These are phyloP conservation scores for Candida railenensis DNA, from an alignment of 805 yeast genomes.

Conservation along the genomic window DNA sequence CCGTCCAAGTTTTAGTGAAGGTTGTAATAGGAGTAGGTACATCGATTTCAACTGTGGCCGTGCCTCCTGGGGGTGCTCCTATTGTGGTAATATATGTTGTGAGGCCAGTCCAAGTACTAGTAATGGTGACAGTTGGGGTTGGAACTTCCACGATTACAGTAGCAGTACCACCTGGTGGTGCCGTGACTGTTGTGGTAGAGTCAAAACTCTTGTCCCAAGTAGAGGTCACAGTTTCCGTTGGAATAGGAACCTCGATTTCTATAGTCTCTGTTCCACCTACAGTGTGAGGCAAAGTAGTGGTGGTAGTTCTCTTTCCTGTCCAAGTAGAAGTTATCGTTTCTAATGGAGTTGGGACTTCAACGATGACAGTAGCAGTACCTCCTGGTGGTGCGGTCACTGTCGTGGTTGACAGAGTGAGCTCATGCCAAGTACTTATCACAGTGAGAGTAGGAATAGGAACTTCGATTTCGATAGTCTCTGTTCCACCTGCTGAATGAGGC, in stretches of 20 bases:
- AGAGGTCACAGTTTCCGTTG: constrained; percentile 7
- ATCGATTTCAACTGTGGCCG: not conserved
- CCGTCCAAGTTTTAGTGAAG: constrained; percentile 12
- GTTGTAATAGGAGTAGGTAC: constrained; percentile 2
- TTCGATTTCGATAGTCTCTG: constrained; percentile 1
- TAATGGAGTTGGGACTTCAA: constrained; percentile 13
- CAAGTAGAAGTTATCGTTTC: constrained; percentile 1
- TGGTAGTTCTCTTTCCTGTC: constrained; percentile 8
- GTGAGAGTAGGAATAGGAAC: constrained; percentile 3
- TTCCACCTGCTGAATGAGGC: constrained; percentile 2
- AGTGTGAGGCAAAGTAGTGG: constrained; percentile 10
- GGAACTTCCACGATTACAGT: constrained; percentile 6
- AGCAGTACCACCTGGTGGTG: constrained; percentile 3
- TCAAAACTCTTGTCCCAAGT: constrained; percentile 9
- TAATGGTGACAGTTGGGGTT: constrained; percentile 3
- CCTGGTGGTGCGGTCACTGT: constrained; percentile 11
- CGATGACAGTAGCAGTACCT: constrained; percentile 12
- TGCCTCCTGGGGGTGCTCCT: constrained; percentile 2
- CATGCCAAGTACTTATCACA: constrained; percentile 5
- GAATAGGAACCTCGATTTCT: constrained; percentile 1
- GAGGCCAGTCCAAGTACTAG: not conserved
- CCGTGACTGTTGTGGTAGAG: constrained; percentile 7
- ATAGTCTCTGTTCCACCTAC: constrained; percentile 3
- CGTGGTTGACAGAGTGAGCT: constrained; percentile 7
- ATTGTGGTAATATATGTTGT: not conserved